Evolutionary conservation across 176 grass and related monocot genomes (phyloP), one percentile per base, ranked within the genome.

Genomic region (Musa beccarii): DNA sequence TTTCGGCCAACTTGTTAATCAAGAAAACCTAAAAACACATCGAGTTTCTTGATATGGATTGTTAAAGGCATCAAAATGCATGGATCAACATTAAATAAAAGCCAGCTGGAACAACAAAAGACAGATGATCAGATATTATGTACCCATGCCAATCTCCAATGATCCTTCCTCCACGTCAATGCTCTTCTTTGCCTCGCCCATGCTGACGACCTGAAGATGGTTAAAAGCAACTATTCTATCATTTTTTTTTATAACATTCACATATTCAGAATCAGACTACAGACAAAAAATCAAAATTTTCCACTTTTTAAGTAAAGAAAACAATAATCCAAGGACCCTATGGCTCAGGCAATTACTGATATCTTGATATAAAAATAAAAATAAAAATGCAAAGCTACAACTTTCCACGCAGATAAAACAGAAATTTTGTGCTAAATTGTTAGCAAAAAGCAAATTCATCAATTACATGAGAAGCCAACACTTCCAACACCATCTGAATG

Each of bases 71-170:
- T 43, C 34, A 43, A 43, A 43, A 43, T 43, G 34, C 4, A 43
- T 43, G 34, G 34, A 43, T 43, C 34, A 43, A 43, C 34, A 43
- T 43, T 6, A 43, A 43, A 43, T 6, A 43, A 43, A 43, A 43
- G 3, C 34, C 34, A 43, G 64, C 59, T 16, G 76, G 65, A 56
- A 25, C 24, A 11, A 69, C 29, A 34, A 12, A 1, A 66, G 54
- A 16, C 68, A 69, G 53, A 52, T 28, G 17, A 11, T 63, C 49
- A 28, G 66, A 3, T 66, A 0, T 59, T 10, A 79, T 81, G 80
- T 83, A 93, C 90, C 90, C 71, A 93, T 89, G 84, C 90, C 87
- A 76, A 92, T 92, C 86, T 92, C 86, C 61, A 92, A 50, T 67
- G 81, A 85, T 59, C 86, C 89, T 66, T 88, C 89, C 86, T 92